These are phyloP conservation scores for Medicago arabica DNA, from an alignment of 306 rosid species.

Conservation along the genomic window DNA sequence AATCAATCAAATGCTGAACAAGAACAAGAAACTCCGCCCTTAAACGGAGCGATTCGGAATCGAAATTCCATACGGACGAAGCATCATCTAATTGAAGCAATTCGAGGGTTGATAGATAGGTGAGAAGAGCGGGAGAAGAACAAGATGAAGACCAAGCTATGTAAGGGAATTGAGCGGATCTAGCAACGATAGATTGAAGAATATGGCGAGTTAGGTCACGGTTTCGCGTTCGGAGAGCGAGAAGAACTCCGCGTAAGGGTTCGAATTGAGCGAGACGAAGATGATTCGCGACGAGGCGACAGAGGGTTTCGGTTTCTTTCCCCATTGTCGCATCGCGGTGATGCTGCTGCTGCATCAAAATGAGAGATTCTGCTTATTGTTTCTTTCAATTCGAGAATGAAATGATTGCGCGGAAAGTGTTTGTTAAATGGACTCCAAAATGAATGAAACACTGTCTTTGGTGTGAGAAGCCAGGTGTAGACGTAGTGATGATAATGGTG, in stretches of 20 bases:
- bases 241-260: conserved; percentile 79
- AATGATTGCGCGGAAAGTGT: neutral
- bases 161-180: conserved; percentile 75
- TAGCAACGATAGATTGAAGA: conserved; percentile 80
- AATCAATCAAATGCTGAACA: conserved; percentile 78
- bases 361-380: neutral
- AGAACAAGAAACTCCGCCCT: conserved; percentile 81
- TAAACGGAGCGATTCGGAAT: conserved; percentile 69
- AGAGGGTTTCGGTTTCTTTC: conserved; percentile 77
- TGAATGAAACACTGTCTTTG: neutral
- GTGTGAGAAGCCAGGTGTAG: neutral
- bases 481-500: too few species aligned
- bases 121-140: conserved; percentile 77
- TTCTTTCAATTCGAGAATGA: neutral
- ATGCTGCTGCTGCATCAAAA: conserved; percentile 13
- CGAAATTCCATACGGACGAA: conserved; percentile 75
- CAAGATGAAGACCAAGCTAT: conserved; percentile 77
- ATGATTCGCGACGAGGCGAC: conserved; percentile 89
- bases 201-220: conserved; percentile 79
- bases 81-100: conserved; percentile 71
- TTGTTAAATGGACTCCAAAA: neutral
- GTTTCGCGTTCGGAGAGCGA: conserved; percentile 72
- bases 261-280: conserved; percentile 86
- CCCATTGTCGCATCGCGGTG: conserved; percentile 48
- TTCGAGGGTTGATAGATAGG: conserved; percentile 78